Conservation (phyloP, 164 flowering plant species). For the Dillenia turbinata region DNA sequence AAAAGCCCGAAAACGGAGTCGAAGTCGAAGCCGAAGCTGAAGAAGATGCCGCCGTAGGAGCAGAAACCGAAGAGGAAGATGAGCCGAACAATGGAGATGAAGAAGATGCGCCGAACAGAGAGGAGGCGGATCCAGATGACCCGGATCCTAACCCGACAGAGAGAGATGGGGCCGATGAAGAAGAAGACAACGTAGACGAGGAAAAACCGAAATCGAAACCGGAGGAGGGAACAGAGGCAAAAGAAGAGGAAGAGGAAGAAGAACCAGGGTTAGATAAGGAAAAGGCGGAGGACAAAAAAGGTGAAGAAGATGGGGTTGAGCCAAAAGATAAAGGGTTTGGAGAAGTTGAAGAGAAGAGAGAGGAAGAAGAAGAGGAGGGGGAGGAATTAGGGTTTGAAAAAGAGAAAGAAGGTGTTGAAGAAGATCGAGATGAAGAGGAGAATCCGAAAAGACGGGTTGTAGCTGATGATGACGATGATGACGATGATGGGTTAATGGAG, state of each 20-base stretch:
- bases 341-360: conserved; percentile 7
- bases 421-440: neutral
- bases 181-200: neutral
- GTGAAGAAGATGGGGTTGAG: conserved; percentile 5
- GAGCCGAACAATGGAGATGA: conserved; percentile 11
- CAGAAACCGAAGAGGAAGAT: conserved; percentile 5
- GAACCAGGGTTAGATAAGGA: neutral
- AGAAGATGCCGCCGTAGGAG: neutral
- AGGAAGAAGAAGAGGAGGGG: conserved; percentile 12
- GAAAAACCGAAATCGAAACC: conserved; percentile 1
- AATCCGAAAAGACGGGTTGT: neutral
- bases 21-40: conserved; percentile 8
- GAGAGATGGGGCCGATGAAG: conserved; percentile 9
- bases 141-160: conserved; percentile 11
- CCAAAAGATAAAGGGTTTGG: conserved; percentile 3
- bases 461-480: neutral
- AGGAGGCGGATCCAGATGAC: conserved; percentile 7
- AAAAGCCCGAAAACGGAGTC: neutral
- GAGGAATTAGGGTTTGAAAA: neutral
- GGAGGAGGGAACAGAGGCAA: conserved; percentile 1
- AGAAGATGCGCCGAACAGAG: conserved; percentile 13
- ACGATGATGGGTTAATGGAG: neutral
- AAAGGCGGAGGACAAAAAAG: neutral
- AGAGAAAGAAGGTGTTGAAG: neutral
- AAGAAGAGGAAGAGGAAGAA: conserved; percentile 2